phyloP scores from a whole-genome alignment of 1,284 basidiomycete species.

The Tylopilus sp. region DNA sequence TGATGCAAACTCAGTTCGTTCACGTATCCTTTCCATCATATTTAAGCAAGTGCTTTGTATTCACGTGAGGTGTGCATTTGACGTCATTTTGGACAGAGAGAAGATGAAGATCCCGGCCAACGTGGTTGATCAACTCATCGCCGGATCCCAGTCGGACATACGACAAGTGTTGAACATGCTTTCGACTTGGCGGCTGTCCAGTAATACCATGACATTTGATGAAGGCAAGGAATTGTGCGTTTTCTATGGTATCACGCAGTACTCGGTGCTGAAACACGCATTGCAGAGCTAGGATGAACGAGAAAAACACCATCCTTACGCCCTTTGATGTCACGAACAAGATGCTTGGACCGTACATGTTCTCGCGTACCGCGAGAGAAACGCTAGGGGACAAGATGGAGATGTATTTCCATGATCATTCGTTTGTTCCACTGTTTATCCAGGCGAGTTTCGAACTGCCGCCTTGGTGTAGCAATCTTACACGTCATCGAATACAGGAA shows the following conservation, averaged over 20 bases:
- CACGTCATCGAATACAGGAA: conserved; percentile 53
- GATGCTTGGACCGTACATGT: conserved; percentile 87
- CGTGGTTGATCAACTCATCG: conserved; percentile 90
- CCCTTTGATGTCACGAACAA: conserved; percentile 88
- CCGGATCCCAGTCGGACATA: conserved; percentile 90
- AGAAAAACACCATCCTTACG: conserved; percentile 89
- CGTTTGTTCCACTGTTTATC: conserved; percentile 92
- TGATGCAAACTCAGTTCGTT: conserved; percentile 70
- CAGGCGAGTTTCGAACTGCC: conserved; percentile 51
- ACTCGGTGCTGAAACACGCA: neutral
- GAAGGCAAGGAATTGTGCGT: conserved; percentile 85
- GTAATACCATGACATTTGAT: conserved; percentile 81
- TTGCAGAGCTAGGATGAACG: conserved; percentile 79
- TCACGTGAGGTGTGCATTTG: neutral
- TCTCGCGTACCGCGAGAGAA: conserved; percentile 78
- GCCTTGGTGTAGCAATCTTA: neutral
- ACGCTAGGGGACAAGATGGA: conserved; percentile 92
- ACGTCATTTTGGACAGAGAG: conserved; percentile 55
- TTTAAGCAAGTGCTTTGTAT: conserved; percentile 64
- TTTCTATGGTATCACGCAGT: neutral
- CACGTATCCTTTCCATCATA: conserved; percentile 83
- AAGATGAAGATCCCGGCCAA: conserved; percentile 89
- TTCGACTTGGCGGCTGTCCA: conserved; percentile 90
- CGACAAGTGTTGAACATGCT: conserved; percentile 98
- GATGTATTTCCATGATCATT: conserved; percentile 94